These are phyloP conservation scores for Ilyonectria destructans DNA, from an alignment of 2,329 filamentous ascomycete genomes.

Conservation along the genomic window DNA sequence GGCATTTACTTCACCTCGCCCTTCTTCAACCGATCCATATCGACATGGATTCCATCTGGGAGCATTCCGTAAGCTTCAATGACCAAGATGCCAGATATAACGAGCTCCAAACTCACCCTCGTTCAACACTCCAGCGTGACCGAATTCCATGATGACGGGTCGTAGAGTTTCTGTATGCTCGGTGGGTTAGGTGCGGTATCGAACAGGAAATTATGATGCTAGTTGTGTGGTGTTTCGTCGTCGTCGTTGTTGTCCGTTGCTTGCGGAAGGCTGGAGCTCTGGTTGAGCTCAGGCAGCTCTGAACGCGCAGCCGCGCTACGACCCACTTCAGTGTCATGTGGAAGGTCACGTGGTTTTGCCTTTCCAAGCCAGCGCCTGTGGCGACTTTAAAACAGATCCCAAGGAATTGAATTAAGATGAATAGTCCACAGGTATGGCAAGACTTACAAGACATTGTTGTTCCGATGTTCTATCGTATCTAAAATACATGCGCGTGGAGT, in stretches of 20 bases:
- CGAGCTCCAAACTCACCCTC: conserved; percentile 67
- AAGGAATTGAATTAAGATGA: not conserved
- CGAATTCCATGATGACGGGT: conserved; percentile 71
- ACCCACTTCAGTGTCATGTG: conserved; percentile 30
- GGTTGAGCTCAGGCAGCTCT: conserved; percentile 64
- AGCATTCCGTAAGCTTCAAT: conserved; percentile 43
- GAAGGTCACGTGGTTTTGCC: conserved; percentile 32
- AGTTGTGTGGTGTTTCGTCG: conserved; percentile 45
- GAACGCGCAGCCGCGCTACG: conserved; percentile 59
- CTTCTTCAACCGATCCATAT: conserved; percentile 99
- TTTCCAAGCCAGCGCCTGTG: too few relatives aligned
- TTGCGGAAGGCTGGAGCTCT: conserved; percentile 56
- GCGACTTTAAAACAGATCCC: not conserved
- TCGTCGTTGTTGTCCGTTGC: conserved; percentile 44
- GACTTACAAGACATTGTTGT: not conserved
- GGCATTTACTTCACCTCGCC: conserved; percentile 95
- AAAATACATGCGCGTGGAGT: not conserved
- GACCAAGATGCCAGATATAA: conserved; percentile 37
- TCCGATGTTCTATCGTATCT: not conserved
- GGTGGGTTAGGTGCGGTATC: not conserved
- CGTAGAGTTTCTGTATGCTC: conserved; percentile 8
- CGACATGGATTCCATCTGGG: conserved; percentile 97
- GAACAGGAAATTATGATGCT: conserved; percentile 28
- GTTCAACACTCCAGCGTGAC: conserved; percentile 73
- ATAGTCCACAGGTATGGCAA: not conserved